These are phyloP conservation scores for Lactifluus hygrophoroides DNA, from an alignment of 768 basidiomycete species.

Conservation along the genomic window DNA sequence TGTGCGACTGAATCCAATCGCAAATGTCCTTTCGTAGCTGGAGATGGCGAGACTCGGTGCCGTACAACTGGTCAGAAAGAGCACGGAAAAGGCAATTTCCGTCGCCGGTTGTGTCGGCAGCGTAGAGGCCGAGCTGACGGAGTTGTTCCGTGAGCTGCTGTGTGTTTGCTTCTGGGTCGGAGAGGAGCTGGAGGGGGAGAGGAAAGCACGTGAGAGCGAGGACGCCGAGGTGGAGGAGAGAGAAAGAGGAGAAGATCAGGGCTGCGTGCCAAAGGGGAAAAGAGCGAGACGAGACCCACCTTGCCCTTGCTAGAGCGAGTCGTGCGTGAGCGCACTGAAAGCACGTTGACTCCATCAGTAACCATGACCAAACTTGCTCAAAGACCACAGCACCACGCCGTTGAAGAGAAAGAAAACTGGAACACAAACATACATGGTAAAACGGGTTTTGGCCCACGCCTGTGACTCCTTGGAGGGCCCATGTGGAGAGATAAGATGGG, in stretches of 20 bases:
- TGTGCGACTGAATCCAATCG: slow-evolving; percentile 67
- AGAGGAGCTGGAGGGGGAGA: slow-evolving; percentile 29
- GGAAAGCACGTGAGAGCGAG: slow-evolving; percentile 9
- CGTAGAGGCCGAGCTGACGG: slow-evolving; percentile 70
- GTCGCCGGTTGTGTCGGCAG: slow-evolving; percentile 80
- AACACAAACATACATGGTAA: slow-evolving; percentile 18
- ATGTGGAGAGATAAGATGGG: slow-evolving; percentile 4
- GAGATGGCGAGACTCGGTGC: slow-evolving; percentile 59
- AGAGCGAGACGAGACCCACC: slow-evolving; percentile 30
- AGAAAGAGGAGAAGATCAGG: neutral
- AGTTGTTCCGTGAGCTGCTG: slow-evolving; percentile 66
- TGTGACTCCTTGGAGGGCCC: slow-evolving; percentile 18
- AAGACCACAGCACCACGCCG: neutral
- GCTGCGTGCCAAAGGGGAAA: neutral
- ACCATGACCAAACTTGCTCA: slow-evolving; percentile 1
- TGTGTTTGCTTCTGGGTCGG: slow-evolving; percentile 57
- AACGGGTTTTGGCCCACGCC: slow-evolving; percentile 14
- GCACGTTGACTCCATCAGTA: slow-evolving; percentile 22
- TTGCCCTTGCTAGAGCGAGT: slow-evolving; percentile 51
- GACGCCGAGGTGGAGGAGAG: neutral
- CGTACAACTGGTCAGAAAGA: slow-evolving; percentile 79
- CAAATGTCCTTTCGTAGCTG: slow-evolving; percentile 69
- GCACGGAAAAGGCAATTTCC: slow-evolving; percentile 94
- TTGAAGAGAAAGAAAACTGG: neutral
- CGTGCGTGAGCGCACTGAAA: slow-evolving; percentile 45